Evolutionary conservation across 805 yeast species (phyloP), one percentile per base, ranked within the genome.

Genomic region (Yarrowia osloensis): DNA sequence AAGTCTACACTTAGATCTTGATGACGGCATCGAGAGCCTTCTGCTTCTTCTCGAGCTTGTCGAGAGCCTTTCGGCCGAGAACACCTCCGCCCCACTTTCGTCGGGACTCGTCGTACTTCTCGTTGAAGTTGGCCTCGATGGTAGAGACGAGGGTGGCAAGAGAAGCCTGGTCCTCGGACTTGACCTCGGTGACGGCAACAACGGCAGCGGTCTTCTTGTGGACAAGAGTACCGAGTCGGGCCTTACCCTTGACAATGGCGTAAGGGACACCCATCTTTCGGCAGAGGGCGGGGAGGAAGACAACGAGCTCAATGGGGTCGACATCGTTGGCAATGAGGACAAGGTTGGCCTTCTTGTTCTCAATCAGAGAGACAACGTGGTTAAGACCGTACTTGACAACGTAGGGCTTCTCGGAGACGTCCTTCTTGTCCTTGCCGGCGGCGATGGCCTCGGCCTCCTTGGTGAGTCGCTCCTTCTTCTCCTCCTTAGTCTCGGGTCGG

Each of bases 81-180:
- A 91, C 80, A 87, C 99, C 99, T 87, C 99, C 99, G 87, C 98
- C 98, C 99, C 99, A 94, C 89, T 91, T 97, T 85, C 91, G 92
- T 88, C 96, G 94, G 80, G 86, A 79, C 76, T 95, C 98, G 79
- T 94, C 98, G 89, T 88, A 91, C 84, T 91, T 91, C 80, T 90
- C 97, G 76, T 82, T 81, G 84, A 89, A 94, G 95, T 91, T 92
- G 74, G 96, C 88, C 84, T 91, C 88, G 82, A 94, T 86, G 78
- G 98, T 89, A 69, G 97, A 89, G 74, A 95, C 86, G 78, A 94
- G 87, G 81, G 91, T 90, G 74, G 98, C 93, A 77, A 94, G 88
- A 78, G 90, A 92, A 79, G 97, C 87, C 85, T 91, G 95, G 82
- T 94, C 98, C 81, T 91, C 98, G 71, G 96, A 82, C 78, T 84